Evolutionary conservation across 225 moss, liverwort and hornwort species (phyloP).

Genomic region (Neckera pumila): DNA sequence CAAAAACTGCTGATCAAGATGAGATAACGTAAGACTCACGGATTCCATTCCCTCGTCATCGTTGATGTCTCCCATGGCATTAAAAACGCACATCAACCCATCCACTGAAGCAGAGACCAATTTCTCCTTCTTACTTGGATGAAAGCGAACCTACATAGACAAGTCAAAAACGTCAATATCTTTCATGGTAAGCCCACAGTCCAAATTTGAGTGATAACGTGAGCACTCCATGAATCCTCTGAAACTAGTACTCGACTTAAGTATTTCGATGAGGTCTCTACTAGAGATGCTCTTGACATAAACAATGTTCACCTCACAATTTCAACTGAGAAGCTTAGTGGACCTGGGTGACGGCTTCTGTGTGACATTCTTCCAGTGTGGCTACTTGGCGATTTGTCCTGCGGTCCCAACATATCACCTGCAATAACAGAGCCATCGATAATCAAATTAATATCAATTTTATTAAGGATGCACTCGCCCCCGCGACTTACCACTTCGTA

Average conservation of each 20-base stretch:
- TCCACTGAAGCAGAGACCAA: constrained; percentile 87
- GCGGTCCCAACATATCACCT: constrained; percentile 90
- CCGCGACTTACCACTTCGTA: background rate
- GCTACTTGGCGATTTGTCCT: constrained; percentile 58
- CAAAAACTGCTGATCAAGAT: background rate
- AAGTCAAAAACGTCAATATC: background rate
- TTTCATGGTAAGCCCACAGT: background rate
- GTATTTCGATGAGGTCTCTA: background rate
- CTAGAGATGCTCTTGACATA: constrained; percentile 3
- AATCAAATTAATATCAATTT: background rate
- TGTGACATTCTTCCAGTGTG: constrained; percentile 63
- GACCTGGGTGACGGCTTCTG: constrained; percentile 98
- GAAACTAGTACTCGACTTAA: background rate
- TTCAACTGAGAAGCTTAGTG: constrained; percentile 37
- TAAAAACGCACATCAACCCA: constrained; percentile 72
- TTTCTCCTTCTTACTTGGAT: constrained; percentile 66
- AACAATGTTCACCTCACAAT: constrained; percentile 34
- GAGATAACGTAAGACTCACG: constrained; percentile 19
- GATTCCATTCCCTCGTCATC: constrained; percentile 65
- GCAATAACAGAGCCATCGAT: background rate
- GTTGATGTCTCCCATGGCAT: constrained; percentile 46
- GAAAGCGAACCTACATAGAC: constrained; percentile 60
- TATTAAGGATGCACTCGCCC: background rate
- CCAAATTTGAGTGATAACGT: background rate
- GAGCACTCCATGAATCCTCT: background rate